Conservation (phyloP, 768 basidiomycete genomes). For the Daedaleopsis nitida region DNA sequence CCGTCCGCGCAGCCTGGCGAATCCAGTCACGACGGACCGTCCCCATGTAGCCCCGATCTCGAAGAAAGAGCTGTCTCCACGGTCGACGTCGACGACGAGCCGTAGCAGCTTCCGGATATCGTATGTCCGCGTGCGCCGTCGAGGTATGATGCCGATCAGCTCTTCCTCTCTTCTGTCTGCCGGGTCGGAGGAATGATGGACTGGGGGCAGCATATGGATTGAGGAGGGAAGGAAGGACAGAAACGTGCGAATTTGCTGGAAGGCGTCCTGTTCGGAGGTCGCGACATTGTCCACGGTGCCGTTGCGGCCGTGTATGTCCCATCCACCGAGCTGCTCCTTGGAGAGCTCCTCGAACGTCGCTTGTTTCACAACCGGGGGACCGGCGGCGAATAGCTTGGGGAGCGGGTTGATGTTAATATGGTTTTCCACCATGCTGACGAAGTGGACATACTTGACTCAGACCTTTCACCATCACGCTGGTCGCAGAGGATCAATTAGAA, state of each 20-base stretch:
- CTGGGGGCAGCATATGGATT: conserved; percentile 9
- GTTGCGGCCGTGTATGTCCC: conserved; percentile 19
- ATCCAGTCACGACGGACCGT: conserved; percentile 9
- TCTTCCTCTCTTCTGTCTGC: conserved; percentile 14
- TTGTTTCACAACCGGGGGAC: conserved; percentile 22
- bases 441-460: conserved; percentile 12
- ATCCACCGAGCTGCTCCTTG: conserved; percentile 20
- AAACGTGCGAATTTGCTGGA: conserved; percentile 17
- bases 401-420: neutral
- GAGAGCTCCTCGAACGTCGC: conserved; percentile 22
- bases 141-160: conserved; percentile 19
- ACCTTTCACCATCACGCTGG: conserved; percentile 20
- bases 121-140: conserved; percentile 15
- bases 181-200: neutral
- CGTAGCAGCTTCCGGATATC: conserved; percentile 15
- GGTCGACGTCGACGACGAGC: conserved; percentile 11
- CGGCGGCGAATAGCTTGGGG: conserved; percentile 17
- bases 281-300: conserved; percentile 22
- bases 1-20: conserved; percentile 14
- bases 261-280: conserved; percentile 17
- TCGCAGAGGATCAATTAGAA: neutral
- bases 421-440: no score
- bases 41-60: conserved; percentile 23
- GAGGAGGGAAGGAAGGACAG: conserved; percentile 20
- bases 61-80: conserved; percentile 12